Conservation (phyloP, 2,329 filamentous ascomycete species). For the Aspergillus bombycis region DNA sequence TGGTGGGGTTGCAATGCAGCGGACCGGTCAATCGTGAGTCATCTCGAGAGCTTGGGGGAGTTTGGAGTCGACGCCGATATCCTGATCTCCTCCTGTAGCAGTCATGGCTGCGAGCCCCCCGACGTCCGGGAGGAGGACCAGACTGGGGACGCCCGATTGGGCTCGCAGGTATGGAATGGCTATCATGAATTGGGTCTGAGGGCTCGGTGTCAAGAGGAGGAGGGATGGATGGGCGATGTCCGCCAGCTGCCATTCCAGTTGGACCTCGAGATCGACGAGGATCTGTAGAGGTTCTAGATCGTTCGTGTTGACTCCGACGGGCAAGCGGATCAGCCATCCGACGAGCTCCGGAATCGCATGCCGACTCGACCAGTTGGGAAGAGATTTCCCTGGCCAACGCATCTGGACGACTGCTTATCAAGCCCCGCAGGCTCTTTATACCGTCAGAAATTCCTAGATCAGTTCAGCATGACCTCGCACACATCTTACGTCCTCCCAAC, state of each 20-base stretch:
- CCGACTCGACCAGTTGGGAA: neutral
- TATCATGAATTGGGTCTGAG: no score
- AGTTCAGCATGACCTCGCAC: neutral
- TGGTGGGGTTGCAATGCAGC: neutral
- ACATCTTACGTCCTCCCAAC: neutral
- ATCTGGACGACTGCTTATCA: no score
- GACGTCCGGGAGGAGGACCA: no score
- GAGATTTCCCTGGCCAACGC: neutral
- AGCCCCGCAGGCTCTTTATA: neutral
- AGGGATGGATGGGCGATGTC: no score
- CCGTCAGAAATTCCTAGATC: neutral
- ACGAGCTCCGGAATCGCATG: neutral
- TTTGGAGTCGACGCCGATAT: neutral
- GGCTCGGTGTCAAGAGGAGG: no score
- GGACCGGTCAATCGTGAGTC: neutral
- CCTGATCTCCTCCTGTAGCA: neutral
- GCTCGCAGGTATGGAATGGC: no score
- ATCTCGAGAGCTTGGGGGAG: neutral
- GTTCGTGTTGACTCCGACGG: neutral
- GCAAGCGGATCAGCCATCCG: neutral
- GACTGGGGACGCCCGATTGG: no score
- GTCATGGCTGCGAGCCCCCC: no score
- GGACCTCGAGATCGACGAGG: neutral
- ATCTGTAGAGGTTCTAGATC: neutral
- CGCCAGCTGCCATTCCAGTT: neutral